These are phyloP conservation scores for Orobanche coerulescens DNA, from an alignment of 257 asterid species.

Conservation along the genomic window DNA sequence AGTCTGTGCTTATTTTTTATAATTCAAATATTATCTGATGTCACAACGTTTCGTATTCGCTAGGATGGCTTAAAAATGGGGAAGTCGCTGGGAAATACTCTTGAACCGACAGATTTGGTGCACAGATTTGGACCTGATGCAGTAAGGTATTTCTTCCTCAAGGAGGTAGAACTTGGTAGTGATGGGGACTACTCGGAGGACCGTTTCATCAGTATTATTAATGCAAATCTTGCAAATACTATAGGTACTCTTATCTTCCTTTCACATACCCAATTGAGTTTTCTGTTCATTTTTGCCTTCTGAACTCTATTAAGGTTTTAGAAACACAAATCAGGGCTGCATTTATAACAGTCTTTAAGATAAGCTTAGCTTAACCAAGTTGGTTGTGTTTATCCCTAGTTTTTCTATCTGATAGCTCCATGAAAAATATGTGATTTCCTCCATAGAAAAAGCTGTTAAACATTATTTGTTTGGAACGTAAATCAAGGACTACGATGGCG, in stretches of 20 bases:
- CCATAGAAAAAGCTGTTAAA: not conserved
- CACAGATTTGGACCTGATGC: slow-evolving; percentile 85
- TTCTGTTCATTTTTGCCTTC: slow-evolving; percentile 6
- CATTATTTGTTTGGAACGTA: not conserved
- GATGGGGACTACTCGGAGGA: slow-evolving; percentile 98
- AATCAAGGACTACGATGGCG: not conserved
- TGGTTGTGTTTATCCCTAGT: too few species aligned
- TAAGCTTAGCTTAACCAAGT: slow-evolving; percentile 4
- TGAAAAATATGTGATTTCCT: slow-evolving; percentile 3
- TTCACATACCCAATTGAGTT: slow-evolving; percentile 1
- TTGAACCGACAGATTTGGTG: slow-evolving; percentile 88
- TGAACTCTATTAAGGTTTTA: not conserved
- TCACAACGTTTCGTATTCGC: slow-evolving; percentile 25
- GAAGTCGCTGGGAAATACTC: slow-evolving; percentile 84
- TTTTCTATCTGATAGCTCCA: too few species aligned
- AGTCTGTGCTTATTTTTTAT: too few species aligned
- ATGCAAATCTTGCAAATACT: slow-evolving; percentile 94
- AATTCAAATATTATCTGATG: slow-evolving; percentile 27
- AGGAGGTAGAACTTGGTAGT: slow-evolving; percentile 89
- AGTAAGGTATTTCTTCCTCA: slow-evolving; percentile 90
- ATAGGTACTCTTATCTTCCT: slow-evolving; percentile 46
- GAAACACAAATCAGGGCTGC: not conserved
- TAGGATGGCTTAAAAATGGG: slow-evolving; percentile 99
- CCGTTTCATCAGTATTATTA: slow-evolving; percentile 74
- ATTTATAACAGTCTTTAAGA: not conserved